A percentile compares a stretch with the other conserved stretches of the same genome.
phyloP scores from a whole-genome alignment of 78 protist genomes.

The Dictyostelium capitatum region DNA sequence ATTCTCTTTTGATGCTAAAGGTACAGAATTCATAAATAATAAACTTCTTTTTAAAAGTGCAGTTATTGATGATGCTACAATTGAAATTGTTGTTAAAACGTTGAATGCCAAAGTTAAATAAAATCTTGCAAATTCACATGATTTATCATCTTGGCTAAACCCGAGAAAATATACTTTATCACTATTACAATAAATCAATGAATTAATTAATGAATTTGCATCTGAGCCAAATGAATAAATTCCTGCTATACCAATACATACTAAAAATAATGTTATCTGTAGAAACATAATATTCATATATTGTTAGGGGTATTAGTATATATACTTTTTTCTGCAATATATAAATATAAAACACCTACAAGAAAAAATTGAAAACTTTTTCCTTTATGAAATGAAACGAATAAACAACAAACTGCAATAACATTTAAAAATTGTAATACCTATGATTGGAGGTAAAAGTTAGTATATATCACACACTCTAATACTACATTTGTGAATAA shows the following conservation, averaged over 20 bases:
- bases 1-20: too few species aligned
- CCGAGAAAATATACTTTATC: background rate
- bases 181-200: background rate
- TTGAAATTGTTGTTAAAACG: background rate
- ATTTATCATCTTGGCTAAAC: background rate
- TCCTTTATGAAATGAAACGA: background rate
- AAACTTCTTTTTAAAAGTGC: background rate
- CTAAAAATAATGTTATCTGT: too few species aligned
- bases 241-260: background rate
- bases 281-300: too few species aligned
- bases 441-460: too few species aligned
- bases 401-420: background rate
- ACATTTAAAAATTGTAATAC: slow-evolving; percentile 7
- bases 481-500: too few species aligned
- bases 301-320: too few species aligned
- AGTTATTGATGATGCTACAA: background rate
- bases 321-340: background rate
- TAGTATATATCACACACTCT: too few species aligned
- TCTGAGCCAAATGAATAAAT: background rate
- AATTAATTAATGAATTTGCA: background rate
- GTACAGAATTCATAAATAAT: background rate
- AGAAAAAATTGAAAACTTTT: background rate
- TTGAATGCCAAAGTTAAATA: background rate
- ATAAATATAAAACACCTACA: background rate
- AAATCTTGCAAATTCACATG: background rate